Evolutionary conservation across 306 rosid genomes (phyloP).

Genomic region (Cicer chorassanicum): DNA sequence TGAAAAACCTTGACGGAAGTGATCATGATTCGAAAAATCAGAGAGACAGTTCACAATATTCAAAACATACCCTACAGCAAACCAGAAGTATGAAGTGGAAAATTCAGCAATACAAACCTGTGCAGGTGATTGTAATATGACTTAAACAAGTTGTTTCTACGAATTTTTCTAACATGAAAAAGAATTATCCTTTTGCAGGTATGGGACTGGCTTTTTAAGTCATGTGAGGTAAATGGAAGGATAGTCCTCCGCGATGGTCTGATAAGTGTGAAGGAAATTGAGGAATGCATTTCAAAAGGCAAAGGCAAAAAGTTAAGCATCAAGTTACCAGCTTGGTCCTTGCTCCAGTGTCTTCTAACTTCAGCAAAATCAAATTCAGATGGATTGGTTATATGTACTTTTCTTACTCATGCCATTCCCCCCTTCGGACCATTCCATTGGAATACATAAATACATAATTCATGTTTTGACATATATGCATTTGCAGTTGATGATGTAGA

Average conservation of each 20-base stretch:
- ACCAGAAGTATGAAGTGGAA: conserved; percentile 62
- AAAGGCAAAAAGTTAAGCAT: conserved; percentile 61
- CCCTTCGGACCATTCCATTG: neutral
- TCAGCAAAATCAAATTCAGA: conserved; percentile 69
- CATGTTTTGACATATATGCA: conserved; percentile 32
- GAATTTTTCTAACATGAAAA: neutral
- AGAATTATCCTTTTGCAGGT: conserved; percentile 50
- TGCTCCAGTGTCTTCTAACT: conserved; percentile 76
- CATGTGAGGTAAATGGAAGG: conserved; percentile 72
- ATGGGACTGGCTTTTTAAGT: conserved; percentile 85
- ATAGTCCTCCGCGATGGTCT: conserved; percentile 65
- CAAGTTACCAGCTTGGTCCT: conserved; percentile 81
- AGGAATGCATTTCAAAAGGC: conserved; percentile 70
- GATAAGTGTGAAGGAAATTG: conserved; percentile 57
- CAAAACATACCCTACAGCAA: conserved; percentile 54
- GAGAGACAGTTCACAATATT: conserved; percentile 46
- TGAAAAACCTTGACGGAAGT: conserved; percentile 34
- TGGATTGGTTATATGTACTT: conserved; percentile 77
- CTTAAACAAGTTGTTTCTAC: neutral
- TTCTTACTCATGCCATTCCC: conserved; percentile 31
- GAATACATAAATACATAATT: conserved; percentile 7
- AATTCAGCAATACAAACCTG: conserved; percentile 59
- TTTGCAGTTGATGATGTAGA: conserved; percentile 71
- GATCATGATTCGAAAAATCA: conserved; percentile 30
- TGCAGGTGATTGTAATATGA: conserved; percentile 53